Conservation (phyloP, 1,139 yeast genomes). For the Yamadazyma pseudoaaseri region DNA sequence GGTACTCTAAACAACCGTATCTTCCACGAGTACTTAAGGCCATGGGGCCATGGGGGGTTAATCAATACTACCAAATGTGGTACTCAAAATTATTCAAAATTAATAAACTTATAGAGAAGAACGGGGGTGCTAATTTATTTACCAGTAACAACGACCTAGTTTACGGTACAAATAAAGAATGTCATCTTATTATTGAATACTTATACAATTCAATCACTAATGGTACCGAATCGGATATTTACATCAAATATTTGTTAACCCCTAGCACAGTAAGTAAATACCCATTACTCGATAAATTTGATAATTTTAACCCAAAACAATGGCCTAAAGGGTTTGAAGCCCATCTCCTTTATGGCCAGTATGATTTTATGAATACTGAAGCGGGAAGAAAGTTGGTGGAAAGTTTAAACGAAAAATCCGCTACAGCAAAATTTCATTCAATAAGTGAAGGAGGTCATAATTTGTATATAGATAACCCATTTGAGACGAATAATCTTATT, state of each 20-base stretch:
- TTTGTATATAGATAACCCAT: conserved; percentile 47
- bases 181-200: conserved; percentile 51
- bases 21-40: conserved; percentile 43
- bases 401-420: conserved; percentile 28
- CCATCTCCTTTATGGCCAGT: conserved; percentile 72
- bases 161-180: conserved; percentile 44
- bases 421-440: conserved; percentile 20
- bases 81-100: conserved; percentile 44
- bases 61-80: conserved; percentile 44
- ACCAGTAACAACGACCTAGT: conserved; percentile 28
- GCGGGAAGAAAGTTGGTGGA: conserved; percentile 62
- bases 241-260: conserved; percentile 61
- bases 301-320: conserved; percentile 27
- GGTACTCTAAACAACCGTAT: conserved; percentile 45
- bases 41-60: conserved; percentile 55
- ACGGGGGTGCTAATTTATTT: conserved; percentile 32
- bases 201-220: conserved; percentile 59
- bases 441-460: conserved; percentile 48
- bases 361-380: conserved; percentile 81
- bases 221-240: conserved; percentile 65
- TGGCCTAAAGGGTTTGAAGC: conserved; percentile 30
- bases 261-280: conserved; percentile 77
- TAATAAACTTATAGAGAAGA: conserved; percentile 36
- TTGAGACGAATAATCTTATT: conserved; percentile 49
- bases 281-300: conserved; percentile 69